Conservation (phyloP, 768 basidiomycete species). For the Leccinum rimulosum region DNA sequence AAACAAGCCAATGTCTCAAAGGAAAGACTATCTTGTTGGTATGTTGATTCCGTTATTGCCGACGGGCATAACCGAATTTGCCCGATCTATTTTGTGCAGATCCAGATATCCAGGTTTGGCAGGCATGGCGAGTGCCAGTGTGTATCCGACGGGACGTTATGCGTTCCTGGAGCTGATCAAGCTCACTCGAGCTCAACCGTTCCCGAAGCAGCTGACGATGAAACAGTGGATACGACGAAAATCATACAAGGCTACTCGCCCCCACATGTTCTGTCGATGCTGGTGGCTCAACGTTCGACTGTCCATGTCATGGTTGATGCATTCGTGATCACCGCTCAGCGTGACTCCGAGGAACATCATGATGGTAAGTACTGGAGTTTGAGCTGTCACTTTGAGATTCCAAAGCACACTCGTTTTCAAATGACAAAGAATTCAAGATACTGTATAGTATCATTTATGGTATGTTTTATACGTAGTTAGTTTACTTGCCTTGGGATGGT, state of each 20-base stretch:
- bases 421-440: background rate
- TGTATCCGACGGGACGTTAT: no score
- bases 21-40: background rate
- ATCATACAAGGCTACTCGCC: background rate
- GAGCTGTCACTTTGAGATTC: no score
- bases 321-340: background rate
- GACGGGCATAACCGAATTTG: background rate
- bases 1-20: background rate
- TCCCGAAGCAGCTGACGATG: background rate
- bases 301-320: background rate
- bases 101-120: background rate
- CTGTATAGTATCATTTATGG: background rate
- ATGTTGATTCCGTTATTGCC: background rate
- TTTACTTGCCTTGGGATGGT: no score
- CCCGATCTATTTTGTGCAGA: background rate
- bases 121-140: no score
- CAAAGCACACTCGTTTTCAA: background rate
- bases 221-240: background rate
- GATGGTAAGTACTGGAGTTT: no score
- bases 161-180: background rate
- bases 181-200: background rate
- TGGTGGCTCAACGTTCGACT: background rate
- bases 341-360: no score
- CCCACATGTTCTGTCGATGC: no score
- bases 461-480: background rate